Evolutionary conservation across 495 filamentous ascomycete genomes (phyloP), one percentile per base, ranked within the genome.

Genomic region (Annulohypoxylon nitens): DNA sequence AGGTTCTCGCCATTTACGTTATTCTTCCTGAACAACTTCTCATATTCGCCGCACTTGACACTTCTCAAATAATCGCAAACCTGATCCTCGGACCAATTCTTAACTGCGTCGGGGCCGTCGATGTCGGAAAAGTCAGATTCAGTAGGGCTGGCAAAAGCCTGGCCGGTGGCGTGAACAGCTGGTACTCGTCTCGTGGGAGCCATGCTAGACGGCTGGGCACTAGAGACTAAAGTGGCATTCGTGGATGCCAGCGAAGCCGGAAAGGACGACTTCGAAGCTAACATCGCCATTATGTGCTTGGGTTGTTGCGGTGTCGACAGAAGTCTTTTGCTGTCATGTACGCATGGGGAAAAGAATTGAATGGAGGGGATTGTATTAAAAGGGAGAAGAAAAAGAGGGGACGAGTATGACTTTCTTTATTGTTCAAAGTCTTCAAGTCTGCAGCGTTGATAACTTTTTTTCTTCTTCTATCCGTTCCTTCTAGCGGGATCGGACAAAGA

Each of bases 1-100:
- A 99, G 85, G 76, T 97, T 97, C 80, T 97, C 94, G 61, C 96
- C 96, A 76, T 94, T 98, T 83, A 99, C 97, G 77, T 98, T 92
- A 76, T 99, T 97, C 66, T 89, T 89, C 84, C 91, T 90, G 76
- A 99, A 99, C 33, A 98, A 80, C 69, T 91, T 88, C 78, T 97
- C 93, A 82, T 99, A 98, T 77, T 99, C 93, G 59, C 89, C 88
- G 78, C 94, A 98, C 72, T 95, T 94, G 74, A 98, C 93, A 73
- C 89, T 94, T 72, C 90, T 84, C 53, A 99, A 86, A 90, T 97
- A 99, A 23, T 96, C 90, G 66, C 91, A 91, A 4, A 99, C 96
- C 71, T 89, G 88, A 70, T 93, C 92, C 82, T 98, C 96, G 79
- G 97, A 93, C 96, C 96, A 99, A 76, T 87, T 85, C 81, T 85